Evolutionary conservation across 306 rosid genomes (phyloP), one percentile per base, ranked within the genome.

Genomic region (Oxytropis ochrocephala): DNA sequence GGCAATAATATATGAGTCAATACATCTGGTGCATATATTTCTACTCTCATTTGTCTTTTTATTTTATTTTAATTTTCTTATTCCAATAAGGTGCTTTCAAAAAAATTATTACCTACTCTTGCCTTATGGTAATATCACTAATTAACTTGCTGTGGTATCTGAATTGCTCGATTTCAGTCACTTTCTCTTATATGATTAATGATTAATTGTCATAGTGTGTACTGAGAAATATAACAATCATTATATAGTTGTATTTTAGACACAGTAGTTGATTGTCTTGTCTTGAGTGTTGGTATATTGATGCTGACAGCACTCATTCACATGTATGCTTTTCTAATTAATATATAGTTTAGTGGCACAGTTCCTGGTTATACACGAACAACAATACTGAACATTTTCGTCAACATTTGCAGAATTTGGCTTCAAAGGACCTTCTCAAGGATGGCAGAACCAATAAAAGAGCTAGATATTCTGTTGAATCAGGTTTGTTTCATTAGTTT

Each of bases 391-490:
- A 62, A 42, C 36, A 47, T 55, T 55, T 63, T 72, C 54, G 75
- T 63, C 21, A 56, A 80, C 64, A 36, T 70, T 58, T 79, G 70
- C 81, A 94, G 98, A 89, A 84, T 78, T 70, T 84, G 79, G 85
- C 91, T 30, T 61, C 92, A 30, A 87, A 88, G 79, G 98, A 94
- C 69, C 91, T n/a, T 85, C 68, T 78, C 96, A 53, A 85, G 73
- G 85, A 66, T 94, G 65, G 81, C 85, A 30, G 90, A 89, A 57
- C 96, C 98, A 18, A 78, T 84, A 73, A 94, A 79, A 79, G 98
- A 94, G 85, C 82, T 90, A 73, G 95, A 94, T 81, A 90, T 94
- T 60, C 61, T 87, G 73, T 85, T 94, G 88, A 88, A 83, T 78
- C 96, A 94, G 98, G 98, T 94, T 75, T 13, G 43, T 76, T 68